Evolutionary conservation across 176 grass and related monocot genomes (phyloP).

Genomic region (Avena sativa): DNA sequence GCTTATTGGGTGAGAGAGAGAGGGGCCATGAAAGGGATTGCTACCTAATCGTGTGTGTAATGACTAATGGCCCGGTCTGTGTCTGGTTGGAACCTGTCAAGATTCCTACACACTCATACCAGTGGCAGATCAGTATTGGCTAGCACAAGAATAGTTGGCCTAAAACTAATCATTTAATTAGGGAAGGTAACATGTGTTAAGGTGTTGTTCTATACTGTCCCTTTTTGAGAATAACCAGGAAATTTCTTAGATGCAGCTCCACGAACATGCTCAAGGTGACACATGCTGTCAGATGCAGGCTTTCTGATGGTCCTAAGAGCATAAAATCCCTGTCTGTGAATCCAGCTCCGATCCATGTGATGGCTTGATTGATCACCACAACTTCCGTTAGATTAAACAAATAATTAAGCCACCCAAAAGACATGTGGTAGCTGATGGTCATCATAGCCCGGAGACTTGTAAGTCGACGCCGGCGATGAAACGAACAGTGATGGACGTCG

Average conservation of each 20-base stretch:
- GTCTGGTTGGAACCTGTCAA: constrained; percentile 34
- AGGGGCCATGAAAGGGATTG: constrained; percentile 35
- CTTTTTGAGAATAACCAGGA: constrained; percentile 1
- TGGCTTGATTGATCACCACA: not conserved
- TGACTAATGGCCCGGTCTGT: constrained; percentile 25
- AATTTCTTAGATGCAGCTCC: not conserved
- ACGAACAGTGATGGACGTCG: not conserved
- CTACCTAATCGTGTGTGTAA: constrained; percentile 28
- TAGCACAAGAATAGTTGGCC: not conserved
- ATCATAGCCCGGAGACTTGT: constrained; percentile 38
- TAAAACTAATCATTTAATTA: not conserved
- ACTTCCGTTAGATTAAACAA: not conserved
- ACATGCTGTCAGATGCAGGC: not conserved
- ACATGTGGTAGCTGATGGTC: not conserved
- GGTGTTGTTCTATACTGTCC: not conserved
- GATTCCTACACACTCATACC: constrained; percentile 37
- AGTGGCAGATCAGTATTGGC: not conserved
- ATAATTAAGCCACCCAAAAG: not conserved
- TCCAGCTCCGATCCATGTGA: not conserved
- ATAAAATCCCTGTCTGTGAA: constrained; percentile 16
- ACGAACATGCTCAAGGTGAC: constrained; percentile 5
- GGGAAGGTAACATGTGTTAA: not conserved
- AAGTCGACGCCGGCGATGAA: constrained; percentile 18
- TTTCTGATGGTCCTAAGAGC: constrained; percentile 1
- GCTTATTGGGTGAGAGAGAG: constrained; percentile 14